Evolutionary conservation across 495 filamentous ascomycete genomes (phyloP), one percentile per base, ranked within the genome.

Genomic region (Penicillium paxilli): DNA sequence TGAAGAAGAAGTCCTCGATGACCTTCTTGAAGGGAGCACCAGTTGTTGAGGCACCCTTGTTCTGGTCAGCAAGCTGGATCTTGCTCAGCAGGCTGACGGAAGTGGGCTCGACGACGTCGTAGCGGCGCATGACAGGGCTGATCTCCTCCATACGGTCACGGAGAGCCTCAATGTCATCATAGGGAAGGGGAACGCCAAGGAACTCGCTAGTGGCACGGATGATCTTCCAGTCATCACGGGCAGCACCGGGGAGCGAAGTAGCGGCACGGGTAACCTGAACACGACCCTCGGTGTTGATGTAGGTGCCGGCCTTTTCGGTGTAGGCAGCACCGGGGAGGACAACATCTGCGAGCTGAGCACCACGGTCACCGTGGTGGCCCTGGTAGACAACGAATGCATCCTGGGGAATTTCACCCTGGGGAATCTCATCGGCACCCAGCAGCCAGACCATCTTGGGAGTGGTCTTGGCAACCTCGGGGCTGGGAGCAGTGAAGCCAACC

Each of bases 221-320:
- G 60, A 98, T 98, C 80, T 97, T 98, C 94, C 94, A 98, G 71
- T 98, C 94, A 57, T 95, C 92, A 59, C 94, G 83, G 46, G 92
- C 84, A 50, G 91, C 94, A 51, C 94, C 94, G 42, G 90, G 88
- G 49, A 94, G 74, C 33, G 85, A 86, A 21, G 90, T 92, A 3
- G 94, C 94, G 17, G 88, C 87, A 56, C 94, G 86, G 41, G 89
- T 92, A 73, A 98, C 86, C 75, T 98, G 94, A 12, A 91, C 89
- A 55, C 94, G 87, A 37, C 94, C 94, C 70, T 98, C 94, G 9
- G 94, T 98, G 81, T 98, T 98, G 74, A 98, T 82, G 56, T 93
- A 98, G 12, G 94, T 98, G 24, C 85, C 94, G n/a, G 86, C 82
- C 77, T 98, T 98, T 78, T 98, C 94, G 11, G 93, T 97, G 75